These are phyloP conservation scores for Microdochium nivale DNA, from an alignment of 2,329 filamentous ascomycete species.

Conservation along the genomic window DNA sequence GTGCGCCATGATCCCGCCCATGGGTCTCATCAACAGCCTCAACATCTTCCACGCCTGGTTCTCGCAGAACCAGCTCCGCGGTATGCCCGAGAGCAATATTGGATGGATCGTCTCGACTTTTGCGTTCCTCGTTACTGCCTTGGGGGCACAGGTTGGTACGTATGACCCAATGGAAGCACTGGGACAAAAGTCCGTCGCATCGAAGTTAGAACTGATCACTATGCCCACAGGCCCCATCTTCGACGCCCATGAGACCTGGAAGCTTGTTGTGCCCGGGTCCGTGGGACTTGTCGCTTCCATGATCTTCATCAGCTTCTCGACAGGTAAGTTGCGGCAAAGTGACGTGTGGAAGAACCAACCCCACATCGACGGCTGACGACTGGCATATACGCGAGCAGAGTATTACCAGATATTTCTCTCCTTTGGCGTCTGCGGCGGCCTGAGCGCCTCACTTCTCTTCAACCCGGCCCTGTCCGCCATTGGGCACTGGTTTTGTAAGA, in stretches of 20 bases:
- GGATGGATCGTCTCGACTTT: conserved; percentile 71
- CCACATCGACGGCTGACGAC: not conserved
- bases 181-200: not conserved
- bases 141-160: conserved; percentile 55
- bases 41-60: conserved; percentile 62
- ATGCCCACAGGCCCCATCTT: conserved; percentile 52
- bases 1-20: conserved; percentile 52
- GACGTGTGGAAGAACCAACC: not conserved
- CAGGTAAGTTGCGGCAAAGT: conserved; percentile 18
- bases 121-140: conserved; percentile 62
- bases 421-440: conserved; percentile 58
- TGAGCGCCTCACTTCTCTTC: conserved; percentile 59
- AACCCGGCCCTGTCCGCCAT: conserved; percentile 59
- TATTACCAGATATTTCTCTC: conserved; percentile 67
- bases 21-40: conserved; percentile 59
- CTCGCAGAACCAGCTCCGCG: conserved; percentile 50
- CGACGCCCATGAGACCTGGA: conserved; percentile 55
- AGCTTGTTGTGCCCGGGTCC: conserved; percentile 49
- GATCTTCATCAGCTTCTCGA: conserved; percentile 51
- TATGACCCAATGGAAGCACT: not conserved
- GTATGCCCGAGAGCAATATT: conserved; percentile 48
- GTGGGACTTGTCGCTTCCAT: conserved; percentile 44
- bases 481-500: conserved; percentile 58
- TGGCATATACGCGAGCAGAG: conserved; percentile 17
- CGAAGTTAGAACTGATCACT: not conserved